Evolutionary conservation across 208 protist species (phyloP).

Genomic region (Blechomonas ayalai): DNA sequence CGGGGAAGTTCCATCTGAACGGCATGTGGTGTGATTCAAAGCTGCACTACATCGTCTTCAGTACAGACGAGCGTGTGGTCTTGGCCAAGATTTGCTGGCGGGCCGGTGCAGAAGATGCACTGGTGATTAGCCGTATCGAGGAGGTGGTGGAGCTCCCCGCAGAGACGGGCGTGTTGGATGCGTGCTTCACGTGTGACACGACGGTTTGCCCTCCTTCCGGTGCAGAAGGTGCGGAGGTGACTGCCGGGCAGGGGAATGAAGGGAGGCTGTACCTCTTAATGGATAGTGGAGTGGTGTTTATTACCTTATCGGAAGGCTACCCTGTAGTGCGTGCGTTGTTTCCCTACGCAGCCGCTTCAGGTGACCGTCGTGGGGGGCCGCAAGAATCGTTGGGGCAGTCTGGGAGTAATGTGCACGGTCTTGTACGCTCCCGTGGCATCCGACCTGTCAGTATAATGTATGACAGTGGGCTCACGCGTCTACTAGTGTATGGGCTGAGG

Average conservation of each 20-base stretch:
- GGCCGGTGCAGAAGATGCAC: conserved; percentile 22
- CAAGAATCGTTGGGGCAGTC: no score
- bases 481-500: conserved; percentile 33
- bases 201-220: no score
- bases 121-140: conserved; percentile 37
- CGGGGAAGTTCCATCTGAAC: conserved; percentile 58
- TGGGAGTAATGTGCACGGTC: no score
- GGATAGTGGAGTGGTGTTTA: conserved; percentile 48
- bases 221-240: not conserved
- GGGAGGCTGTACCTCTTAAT: conserved; percentile 49
- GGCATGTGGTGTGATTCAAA: conserved; percentile 63
- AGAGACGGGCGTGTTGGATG: conserved; percentile 50
- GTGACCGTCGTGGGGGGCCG: no score
- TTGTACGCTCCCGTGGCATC: conserved; percentile 3
- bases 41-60: conserved; percentile 58
- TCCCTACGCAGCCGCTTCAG: no score
- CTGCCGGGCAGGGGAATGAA: not conserved
- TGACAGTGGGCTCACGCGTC: conserved; percentile 2
- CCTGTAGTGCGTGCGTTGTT: conserved; percentile 48
- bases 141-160: conserved; percentile 50
- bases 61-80: conserved; percentile 74
- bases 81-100: conserved; percentile 47
- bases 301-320: conserved; percentile 46
- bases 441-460: conserved; percentile 8
- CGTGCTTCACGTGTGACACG: conserved; percentile 23